Base-by-base conservation (phyloP, 2,329 filamentous ascomycete genomes). In the Aspergillus nomiae region DNA sequence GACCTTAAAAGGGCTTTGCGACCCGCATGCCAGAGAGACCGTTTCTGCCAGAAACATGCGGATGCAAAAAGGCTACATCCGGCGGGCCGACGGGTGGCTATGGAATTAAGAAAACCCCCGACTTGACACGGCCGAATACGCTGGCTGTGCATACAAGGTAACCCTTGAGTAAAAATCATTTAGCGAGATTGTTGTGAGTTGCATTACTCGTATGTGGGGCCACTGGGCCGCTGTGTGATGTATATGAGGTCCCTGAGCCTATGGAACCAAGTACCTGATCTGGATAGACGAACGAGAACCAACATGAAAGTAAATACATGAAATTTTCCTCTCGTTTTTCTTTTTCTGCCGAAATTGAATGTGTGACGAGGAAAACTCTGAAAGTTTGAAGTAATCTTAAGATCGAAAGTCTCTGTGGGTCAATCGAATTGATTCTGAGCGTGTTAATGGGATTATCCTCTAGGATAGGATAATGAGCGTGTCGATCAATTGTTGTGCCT, bases 51-150 rank as follows among this genome's bases (percentile, higher is more conserved):
- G 60, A 60, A 48, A 53, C 46, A 55, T 62, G 58, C 61, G 64
- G 65, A 66, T 65, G 64, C 58, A 65, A 61, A 58, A 64, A 57
- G 46, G 65, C 61, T 62, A 64, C 61, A 62, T 65, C 65, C 65
- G 63, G 46, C 65, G 65, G 65, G 60, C 65, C 63, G 65, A 32
- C 59, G 65, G 59, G 59, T 54, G 63, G 48, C 53, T 60, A 56
- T 46, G 48, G 38, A 14, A 36, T 46, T 51, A 26, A 46, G 48
- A 58, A 58, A 45, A 56, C 38, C 48, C 36, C 48, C 51, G 56
- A 21, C 41, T 59, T 46, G 51, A 45, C 34, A 19, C 48, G 12
- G 12, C 26, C 32, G 24, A 36, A 51, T 19, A 9, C 16, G 6
- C 36, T 14, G 28, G 32, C 24, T 10, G 26, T 19, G 26, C 34